These are phyloP conservation scores for Magnusiomyces sp. DNA, from an alignment of 1,139 yeast genomes.

Conservation along the genomic window DNA sequence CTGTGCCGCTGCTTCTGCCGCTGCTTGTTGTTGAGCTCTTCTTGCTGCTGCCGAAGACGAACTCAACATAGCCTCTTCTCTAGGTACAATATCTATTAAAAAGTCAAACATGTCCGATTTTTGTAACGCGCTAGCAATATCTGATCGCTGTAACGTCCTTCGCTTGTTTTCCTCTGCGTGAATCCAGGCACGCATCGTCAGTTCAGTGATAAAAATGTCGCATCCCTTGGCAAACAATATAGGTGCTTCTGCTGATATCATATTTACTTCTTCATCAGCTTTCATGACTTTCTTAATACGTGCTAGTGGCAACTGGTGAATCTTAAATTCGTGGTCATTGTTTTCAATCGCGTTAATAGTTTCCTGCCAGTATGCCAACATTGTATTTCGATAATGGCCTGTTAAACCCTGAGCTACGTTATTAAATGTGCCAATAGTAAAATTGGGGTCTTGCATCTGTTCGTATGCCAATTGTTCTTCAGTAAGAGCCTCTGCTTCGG, in stretches of 20 bases:
- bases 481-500: conserved; percentile 13
- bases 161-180: conserved; percentile 95
- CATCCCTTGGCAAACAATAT: conserved; percentile 95
- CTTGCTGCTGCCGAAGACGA: conserved; percentile 5
- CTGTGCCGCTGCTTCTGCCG: conserved; percentile 12
- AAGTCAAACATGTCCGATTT: conserved; percentile 97
- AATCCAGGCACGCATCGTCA: conserved; percentile 98
- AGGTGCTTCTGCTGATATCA: conserved; percentile 98
- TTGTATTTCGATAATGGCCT: conserved; percentile 74
- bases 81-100: conserved; percentile 87
- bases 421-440: conserved; percentile 40
- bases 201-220: conserved; percentile 89
- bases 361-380: conserved; percentile 97
- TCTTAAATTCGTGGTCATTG: conserved; percentile 84
- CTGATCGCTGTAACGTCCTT: conserved; percentile 85
- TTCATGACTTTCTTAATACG: conserved; percentile 95
- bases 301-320: conserved; percentile 90
- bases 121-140: conserved; percentile 90
- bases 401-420: conserved; percentile 90
- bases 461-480: conserved; percentile 6
- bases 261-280: conserved; percentile 92
- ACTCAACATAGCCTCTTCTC: conserved; percentile 36
- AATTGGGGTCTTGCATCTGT: conserved; percentile 9
- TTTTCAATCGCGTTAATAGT: conserved; percentile 78
- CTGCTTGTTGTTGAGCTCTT: conserved; percentile 15